Base-by-base conservation (phyloP, 768 basidiomycete species). In the Russula abietina region DNA sequence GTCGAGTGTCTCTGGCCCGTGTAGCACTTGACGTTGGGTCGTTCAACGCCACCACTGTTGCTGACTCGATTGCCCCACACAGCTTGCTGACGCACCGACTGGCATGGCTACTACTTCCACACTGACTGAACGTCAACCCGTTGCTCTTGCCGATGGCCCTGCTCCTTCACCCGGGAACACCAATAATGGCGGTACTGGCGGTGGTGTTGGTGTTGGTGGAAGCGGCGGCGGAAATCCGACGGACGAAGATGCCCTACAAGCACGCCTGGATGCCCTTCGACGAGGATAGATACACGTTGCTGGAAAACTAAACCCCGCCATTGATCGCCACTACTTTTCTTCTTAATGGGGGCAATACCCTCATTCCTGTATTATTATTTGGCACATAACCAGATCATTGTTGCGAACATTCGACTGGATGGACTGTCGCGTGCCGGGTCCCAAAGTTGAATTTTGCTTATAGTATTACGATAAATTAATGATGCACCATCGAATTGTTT, bases 221-320 rank as follows among this genome's bases (percentile, higher is more conserved):
- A n/a, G 74, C 19, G 78, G 77, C 19, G 70, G 75, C 2, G 79
- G 72, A 38, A 77, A 75, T 39, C 71, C 77, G 66, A 80, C 86
- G 1, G 96, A 95, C 67, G 91, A 98, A 74, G 95, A 97, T 72
- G 91, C 90, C 43, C 79, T 99, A 57, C 97, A 98, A 75, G 93
- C 94, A 19, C 80, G 97, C 65, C 73, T 99, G 67, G 94, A 98
- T 75, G 92, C 94, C 39, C 78, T 98, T 57, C 82, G 93, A 65
- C 80, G 87, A 70, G 83, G 87, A 39, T 90, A 72, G 79, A 48
- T 57, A 22, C 32, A 57, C 32, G 45, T 46, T 30, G 16, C 38
- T 45, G 28, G 59, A 61, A 43, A 28, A 2, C 5, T 19, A 30
- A 24, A 11, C 26, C 22, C 4, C n/a, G 4, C 24, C 48, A 16